Percentiles rank a stretch among this genome's conserved stretches.
Evolutionary conservation across 139 green algal species (phyloP).

Genomic region (Bryopsis sp.): DNA sequence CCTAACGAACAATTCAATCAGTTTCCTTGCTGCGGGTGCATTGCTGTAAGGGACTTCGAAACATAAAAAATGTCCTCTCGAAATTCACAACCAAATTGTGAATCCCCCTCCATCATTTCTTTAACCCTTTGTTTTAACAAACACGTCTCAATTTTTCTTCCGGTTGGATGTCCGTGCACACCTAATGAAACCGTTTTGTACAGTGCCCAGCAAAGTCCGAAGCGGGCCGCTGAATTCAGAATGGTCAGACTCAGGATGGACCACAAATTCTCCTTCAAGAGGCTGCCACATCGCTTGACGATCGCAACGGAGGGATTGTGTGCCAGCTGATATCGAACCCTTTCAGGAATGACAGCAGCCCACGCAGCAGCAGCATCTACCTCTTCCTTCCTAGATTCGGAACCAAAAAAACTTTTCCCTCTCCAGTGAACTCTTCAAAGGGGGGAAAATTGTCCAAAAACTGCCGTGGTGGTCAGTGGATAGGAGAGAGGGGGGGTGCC

Average conservation of each 20-base stretch:
- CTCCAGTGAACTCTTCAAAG: no score
- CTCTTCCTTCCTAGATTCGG: no score
- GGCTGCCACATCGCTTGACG: no score
- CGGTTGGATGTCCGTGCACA: background rate
- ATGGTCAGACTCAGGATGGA: conserved; percentile 8
- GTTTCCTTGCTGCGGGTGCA: background rate
- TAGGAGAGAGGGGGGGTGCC: no score
- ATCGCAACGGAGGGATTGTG: no score
- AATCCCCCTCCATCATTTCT: background rate
- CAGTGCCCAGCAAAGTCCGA: conserved; percentile 7
- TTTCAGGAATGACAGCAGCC: no score
- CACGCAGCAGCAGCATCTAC: no score
- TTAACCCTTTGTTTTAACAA: background rate
- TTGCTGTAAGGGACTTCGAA: background rate
- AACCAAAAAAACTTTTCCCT: no score
- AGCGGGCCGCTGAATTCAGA: conserved; percentile 18
- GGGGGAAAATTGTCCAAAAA: no score
- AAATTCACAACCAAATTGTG: background rate
- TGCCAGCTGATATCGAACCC: no score
- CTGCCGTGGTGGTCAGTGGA: no score
- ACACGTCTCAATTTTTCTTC: background rate
- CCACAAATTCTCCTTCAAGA: conserved; percentile 14
- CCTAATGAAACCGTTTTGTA: conserved; percentile 12
- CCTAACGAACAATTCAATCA: background rate
- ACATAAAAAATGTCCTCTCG: background rate